phyloP scores from a whole-genome alignment of 805 yeast species.

The Candida dendrica region DNA sequence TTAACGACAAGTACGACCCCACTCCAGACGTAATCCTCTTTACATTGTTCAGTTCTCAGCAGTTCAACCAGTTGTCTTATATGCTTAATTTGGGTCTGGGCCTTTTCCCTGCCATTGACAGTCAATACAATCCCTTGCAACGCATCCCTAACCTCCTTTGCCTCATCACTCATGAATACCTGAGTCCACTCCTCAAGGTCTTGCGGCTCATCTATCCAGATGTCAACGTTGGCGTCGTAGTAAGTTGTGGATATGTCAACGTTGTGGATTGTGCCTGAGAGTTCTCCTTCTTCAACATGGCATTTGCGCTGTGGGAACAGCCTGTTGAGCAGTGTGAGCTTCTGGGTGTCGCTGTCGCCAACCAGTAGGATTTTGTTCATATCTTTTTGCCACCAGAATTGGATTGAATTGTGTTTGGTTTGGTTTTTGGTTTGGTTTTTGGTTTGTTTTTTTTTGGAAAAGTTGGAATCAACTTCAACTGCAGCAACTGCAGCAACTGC shows the following conservation, averaged over 20 bases:
- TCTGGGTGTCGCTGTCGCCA: background rate
- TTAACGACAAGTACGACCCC: background rate
- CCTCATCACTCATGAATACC: constrained; percentile 31
- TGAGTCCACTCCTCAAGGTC: constrained; percentile 25
- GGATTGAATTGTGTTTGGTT: no score
- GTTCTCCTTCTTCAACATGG: background rate
- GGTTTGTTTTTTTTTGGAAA: no score
- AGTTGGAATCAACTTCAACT: no score
- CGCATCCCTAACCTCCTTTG: constrained; percentile 32
- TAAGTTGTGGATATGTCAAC: constrained; percentile 22
- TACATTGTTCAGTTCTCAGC: background rate
- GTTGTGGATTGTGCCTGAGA: constrained; percentile 3
- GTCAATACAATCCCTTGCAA: constrained; percentile 39
- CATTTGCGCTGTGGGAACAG: background rate
- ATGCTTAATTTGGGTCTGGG: constrained; percentile 11
- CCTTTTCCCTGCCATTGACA: constrained; percentile 12
- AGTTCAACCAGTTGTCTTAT: constrained; percentile 9
- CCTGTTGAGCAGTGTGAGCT: background rate
- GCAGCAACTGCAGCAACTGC: no score
- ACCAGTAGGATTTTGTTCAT: background rate
- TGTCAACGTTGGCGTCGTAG: constrained; percentile 18
- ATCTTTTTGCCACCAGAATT: no score
- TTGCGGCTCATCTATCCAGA: constrained; percentile 21
- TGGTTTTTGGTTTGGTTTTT: no score
- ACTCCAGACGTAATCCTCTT: constrained; percentile 1